Percentiles rank a stretch among this genome's conserved stretches.
Evolutionary conservation across 2,329 filamentous ascomycete species (phyloP).

Genomic region (Pseudogymnoascus sp.): DNA sequence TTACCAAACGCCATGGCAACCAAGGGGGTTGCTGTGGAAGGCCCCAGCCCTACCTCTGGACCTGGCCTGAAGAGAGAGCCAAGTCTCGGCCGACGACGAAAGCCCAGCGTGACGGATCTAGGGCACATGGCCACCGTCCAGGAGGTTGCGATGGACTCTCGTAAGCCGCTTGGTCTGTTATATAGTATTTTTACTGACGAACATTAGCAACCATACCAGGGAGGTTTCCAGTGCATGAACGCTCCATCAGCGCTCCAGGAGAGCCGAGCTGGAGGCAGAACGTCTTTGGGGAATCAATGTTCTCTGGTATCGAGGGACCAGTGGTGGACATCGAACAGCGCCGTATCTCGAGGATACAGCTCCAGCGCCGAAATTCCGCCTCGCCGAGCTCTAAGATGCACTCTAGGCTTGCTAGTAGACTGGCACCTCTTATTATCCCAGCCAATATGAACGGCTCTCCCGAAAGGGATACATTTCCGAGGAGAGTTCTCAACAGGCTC

Average conservation of each 20-base stretch:
- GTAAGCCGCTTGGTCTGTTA: slow-evolving; percentile 37
- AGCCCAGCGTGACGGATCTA: slow-evolving; percentile 55
- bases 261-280: slow-evolving; percentile 38
- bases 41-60: slow-evolving; percentile 28
- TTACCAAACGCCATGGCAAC: slow-evolving; percentile 35
- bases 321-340: slow-evolving; percentile 20
- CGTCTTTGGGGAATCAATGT: slow-evolving; percentile 29
- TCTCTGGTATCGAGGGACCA: slow-evolving; percentile 28
- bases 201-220: slow-evolving; percentile 56
- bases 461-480: slow-evolving; percentile 11
- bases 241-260: slow-evolving; percentile 54
- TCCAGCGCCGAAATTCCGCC: slow-evolving; percentile 7
- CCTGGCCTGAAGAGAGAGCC: slow-evolving; percentile 48
- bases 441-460: slow-evolving; percentile 13
- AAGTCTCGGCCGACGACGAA: slow-evolving; percentile 49
- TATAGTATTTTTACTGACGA: slow-evolving; percentile 13
- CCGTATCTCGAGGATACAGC: background rate
- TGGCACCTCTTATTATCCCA: slow-evolving; percentile 52
- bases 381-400: slow-evolving; percentile 15
- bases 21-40: slow-evolving; percentile 29
- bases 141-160: slow-evolving; percentile 60
- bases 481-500: slow-evolving; percentile 12
- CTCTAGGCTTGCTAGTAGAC: slow-evolving; percentile 32
- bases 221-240: slow-evolving; percentile 54
- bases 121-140: slow-evolving; percentile 63